Evolutionary conservation across 352 stramenopile species (phyloP).

Genomic region (Thalassiosira livingstoniorum): DNA sequence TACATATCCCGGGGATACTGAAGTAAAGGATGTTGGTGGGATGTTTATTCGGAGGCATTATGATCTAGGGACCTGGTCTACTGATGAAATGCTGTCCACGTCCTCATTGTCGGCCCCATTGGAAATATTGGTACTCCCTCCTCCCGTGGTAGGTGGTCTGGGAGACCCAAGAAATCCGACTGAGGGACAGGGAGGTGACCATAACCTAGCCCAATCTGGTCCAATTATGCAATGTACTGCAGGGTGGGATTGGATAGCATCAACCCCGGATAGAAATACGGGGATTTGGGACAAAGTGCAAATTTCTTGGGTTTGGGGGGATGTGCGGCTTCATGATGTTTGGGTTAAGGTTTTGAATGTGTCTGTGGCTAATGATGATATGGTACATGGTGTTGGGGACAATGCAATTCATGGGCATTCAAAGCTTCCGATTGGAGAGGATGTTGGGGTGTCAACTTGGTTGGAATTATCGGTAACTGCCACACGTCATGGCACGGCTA

Average conservation of each 20-base stretch:
- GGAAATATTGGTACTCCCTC: conserved; percentile 56
- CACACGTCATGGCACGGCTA: conserved; percentile 24
- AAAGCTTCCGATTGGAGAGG: conserved; percentile 45
- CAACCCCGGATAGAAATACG: conserved; percentile 62
- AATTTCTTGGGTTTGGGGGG: conserved; percentile 42
- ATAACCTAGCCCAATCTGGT: conserved; percentile 60
- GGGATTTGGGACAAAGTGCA: conserved; percentile 60
- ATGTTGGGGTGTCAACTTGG: conserved; percentile 40
- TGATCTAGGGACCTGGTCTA: conserved; percentile 27
- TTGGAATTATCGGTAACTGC: conserved; percentile 44
- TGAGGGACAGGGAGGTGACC: conserved; percentile 61
- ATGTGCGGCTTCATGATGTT: conserved; percentile 50
- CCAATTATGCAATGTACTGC: conserved; percentile 61
- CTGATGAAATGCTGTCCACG: no score
- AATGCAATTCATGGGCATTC: no score
- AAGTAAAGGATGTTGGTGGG: conserved; percentile 30
- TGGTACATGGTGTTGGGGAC: conserved; percentile 5
- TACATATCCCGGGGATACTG: conserved; percentile 4
- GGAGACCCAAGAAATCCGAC: conserved; percentile 21
- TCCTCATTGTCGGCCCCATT: conserved; percentile 12
- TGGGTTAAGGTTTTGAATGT: conserved; percentile 25
- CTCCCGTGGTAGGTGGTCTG: conserved; percentile 33
- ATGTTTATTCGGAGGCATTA: conserved; percentile 55
- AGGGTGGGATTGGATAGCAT: conserved; percentile 72
- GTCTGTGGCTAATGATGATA: neutral